These are phyloP conservation scores for Suhomyces yuchorum DNA, from an alignment of 1,139 yeast genomes.

Conservation along the genomic window DNA sequence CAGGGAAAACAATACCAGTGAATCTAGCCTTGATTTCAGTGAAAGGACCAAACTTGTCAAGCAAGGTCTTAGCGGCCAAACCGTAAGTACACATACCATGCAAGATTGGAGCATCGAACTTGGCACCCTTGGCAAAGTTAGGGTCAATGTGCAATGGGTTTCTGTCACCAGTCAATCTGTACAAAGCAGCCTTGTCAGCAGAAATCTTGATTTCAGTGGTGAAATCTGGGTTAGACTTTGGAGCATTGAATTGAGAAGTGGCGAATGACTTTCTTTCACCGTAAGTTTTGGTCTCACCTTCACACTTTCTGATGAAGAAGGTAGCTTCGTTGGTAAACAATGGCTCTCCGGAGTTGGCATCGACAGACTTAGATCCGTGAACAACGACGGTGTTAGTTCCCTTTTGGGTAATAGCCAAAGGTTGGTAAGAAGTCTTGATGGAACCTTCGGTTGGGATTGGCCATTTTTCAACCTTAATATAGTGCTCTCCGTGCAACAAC, in stretches of 20 bases:
- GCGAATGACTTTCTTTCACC: slow-evolving; percentile 59
- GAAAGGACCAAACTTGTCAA: slow-evolving; percentile 79
- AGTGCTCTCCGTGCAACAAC: slow-evolving; percentile 95
- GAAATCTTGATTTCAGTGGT: slow-evolving; percentile 60
- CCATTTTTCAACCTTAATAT: slow-evolving; percentile 73
- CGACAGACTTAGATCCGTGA: slow-evolving; percentile 72
- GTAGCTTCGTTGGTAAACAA: slow-evolving; percentile 84
- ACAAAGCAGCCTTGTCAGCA: slow-evolving; percentile 81
- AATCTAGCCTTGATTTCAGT: slow-evolving; percentile 89
- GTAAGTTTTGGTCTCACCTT: slow-evolving; percentile 58
- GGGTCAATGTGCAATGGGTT: slow-evolving; percentile 97
- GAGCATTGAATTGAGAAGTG: slow-evolving; percentile 64
- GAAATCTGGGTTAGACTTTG: slow-evolving; percentile 69
- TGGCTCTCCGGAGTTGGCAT: slow-evolving; percentile 67
- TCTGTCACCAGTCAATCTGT: slow-evolving; percentile 90
- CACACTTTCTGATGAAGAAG: slow-evolving; percentile 81
- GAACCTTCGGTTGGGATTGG: slow-evolving; percentile 78
- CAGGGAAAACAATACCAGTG: slow-evolving; percentile 94
- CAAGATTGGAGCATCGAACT: slow-evolving; percentile 82
- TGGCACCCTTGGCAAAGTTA: slow-evolving; percentile 82
- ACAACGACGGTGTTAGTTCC: slow-evolving; percentile 85
- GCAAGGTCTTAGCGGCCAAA: slow-evolving; percentile 71
- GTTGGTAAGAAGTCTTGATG: slow-evolving; percentile 61
- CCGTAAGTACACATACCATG: slow-evolving; percentile 95
- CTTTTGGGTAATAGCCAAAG: slow-evolving; percentile 80